Conservation (phyloP, 2,329 filamentous ascomycete genomes). For the Penicillium hordei region DNA sequence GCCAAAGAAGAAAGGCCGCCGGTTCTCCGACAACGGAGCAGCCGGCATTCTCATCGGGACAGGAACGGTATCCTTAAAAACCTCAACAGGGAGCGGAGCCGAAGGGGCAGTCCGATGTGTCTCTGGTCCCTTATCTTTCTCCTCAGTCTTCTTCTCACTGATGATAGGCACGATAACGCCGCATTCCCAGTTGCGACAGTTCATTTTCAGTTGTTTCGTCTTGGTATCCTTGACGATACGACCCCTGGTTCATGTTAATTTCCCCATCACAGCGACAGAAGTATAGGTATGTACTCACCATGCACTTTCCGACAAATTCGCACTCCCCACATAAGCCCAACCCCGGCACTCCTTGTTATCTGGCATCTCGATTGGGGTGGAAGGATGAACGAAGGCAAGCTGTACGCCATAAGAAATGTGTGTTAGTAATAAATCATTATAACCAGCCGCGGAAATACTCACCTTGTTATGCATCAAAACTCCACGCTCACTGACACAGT, state of each 20-base stretch:
- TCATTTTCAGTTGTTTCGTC: conserved; percentile 70
- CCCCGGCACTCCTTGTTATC: conserved; percentile 44
- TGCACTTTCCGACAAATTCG: conserved; percentile 88
- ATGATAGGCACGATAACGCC: conserved; percentile 72
- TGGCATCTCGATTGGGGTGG: conserved; percentile 21
- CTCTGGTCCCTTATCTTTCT: conserved; percentile 17
- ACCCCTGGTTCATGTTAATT: conserved; percentile 58
- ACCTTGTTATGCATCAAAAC: conserved; percentile 91
- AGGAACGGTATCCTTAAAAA: conserved; percentile 43
- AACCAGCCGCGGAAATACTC: conserved; percentile 32
- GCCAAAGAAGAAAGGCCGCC: conserved; percentile 14
- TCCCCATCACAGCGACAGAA: not conserved
- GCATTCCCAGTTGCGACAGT: conserved; percentile 92
- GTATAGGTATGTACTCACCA: conserved; percentile 61
- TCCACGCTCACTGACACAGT: conserved; percentile 68
- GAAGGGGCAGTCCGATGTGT: not conserved
- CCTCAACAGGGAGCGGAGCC: conserved; percentile 16
- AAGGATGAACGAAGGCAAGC: conserved; percentile 26
- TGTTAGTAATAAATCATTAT: not conserved
- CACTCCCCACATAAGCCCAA: conserved; percentile 87
- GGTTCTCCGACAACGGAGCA: not conserved
- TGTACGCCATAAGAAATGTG: not conserved
- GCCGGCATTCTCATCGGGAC: conserved; percentile 47
- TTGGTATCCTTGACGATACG: conserved; percentile 68
- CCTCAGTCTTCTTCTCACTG: conserved; percentile 27